Evolutionary conservation across 305 asterid species (phyloP).

Genomic region (Fraxinus nigra): DNA sequence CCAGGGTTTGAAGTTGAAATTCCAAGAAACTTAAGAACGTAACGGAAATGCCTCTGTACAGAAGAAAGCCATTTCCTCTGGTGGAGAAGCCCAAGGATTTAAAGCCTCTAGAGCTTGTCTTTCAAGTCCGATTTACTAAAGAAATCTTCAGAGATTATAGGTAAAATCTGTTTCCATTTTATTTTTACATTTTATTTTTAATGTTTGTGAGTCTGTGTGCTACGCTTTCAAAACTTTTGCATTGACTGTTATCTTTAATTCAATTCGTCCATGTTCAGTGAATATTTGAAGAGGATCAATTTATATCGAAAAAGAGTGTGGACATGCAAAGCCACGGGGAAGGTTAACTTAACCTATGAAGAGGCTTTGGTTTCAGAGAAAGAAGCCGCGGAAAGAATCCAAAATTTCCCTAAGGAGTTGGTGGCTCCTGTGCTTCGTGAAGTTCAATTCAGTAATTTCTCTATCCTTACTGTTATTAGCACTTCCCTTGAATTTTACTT

Average conservation of each 20-base stretch:
- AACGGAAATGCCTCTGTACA: conserved; percentile 71
- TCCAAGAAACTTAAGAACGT: conserved; percentile 29
- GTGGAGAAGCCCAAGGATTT: conserved; percentile 72
- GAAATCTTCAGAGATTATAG: conserved; percentile 81
- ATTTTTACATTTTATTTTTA: conserved; percentile 19
- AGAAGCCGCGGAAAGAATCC: conserved; percentile 56
- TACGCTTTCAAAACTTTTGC: not conserved
- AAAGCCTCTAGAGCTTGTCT: conserved; percentile 70
- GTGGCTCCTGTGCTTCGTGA: conserved; percentile 66
- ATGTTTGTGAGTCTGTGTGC: not conserved
- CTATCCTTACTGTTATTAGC: conserved; percentile 12
- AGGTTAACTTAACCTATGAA: conserved; percentile 76
- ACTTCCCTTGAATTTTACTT: not conserved
- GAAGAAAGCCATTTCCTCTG: conserved; percentile 60
- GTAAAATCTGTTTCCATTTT: conserved; percentile 38
- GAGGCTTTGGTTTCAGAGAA: conserved; percentile 88
- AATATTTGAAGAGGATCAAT: conserved; percentile 73
- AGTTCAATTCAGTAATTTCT: conserved; percentile 74
- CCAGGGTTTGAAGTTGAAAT: conserved; percentile 35
- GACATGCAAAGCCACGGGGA: conserved; percentile 96
- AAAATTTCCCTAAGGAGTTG: conserved; percentile 59
- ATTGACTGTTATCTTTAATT: not conserved
- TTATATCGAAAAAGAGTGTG: conserved; percentile 71
- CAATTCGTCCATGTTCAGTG: conserved; percentile 47
- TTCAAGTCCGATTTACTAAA: conserved; percentile 75